Base-by-base conservation (phyloP, 177 flowering plant species). In the Tripterygium wilfordii region DNA sequence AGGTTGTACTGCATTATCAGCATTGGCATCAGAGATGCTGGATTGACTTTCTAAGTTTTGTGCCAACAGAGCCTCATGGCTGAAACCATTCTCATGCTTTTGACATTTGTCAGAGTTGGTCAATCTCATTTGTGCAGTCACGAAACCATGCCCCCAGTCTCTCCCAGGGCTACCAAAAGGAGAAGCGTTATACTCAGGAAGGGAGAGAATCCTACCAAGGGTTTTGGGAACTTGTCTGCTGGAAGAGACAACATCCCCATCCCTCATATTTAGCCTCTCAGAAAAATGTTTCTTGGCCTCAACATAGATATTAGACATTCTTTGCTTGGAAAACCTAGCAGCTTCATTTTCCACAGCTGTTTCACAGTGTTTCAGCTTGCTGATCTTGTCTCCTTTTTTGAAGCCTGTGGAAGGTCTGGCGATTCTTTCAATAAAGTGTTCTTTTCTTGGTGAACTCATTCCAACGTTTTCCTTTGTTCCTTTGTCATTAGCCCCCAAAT, bases 231-330 rank as follows among this genome's bases (percentile, higher is more conserved):
- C 29, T 20, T 49, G 53, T 49, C 58, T 42, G 24, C 54, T 53
- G 17, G 61, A 42, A 17, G 28, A 37, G 37, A 64, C 70, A 1
- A 53, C 53, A 28, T 51, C 45, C 7, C 62, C 73, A 48, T 67
- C 64, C 20, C 71, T 77, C 56, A 29, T 61, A 37, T 37, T 63
- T 51, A 83, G 52, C 76, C 80, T 63, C 58, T 83, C 86, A 20
- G 76, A 72, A 6, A 83, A 74, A 66, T 83, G 83, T 54, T 70
- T 77, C 63, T 72, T 80, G 16, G 84, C 86, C 51, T 83, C 86
- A 30, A 53, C 20, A 32, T 83, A 77, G 58, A 83, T 59, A 62
- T 58, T 74, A 26, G 90, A 66, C 19, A 53, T 62, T 42, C 69
- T 58, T 36, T 56, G 51, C 40, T 45, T 63, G 10, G 70, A 39